Evolutionary conservation across 2,329 filamentous ascomycete species (phyloP).

Genomic region (Chaetomium olivaceum): DNA sequence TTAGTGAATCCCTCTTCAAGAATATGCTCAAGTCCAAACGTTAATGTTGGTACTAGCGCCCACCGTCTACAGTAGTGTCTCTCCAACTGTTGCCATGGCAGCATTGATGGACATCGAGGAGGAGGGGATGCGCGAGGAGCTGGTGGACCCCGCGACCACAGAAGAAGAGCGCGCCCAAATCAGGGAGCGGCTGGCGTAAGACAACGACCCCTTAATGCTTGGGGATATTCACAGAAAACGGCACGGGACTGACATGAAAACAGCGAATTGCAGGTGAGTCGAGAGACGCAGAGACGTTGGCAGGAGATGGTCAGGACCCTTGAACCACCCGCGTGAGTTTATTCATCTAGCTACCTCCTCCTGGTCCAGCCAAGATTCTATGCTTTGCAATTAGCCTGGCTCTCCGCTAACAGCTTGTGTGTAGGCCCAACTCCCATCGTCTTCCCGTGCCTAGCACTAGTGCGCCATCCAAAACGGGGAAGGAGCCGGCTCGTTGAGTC

Average conservation of each 20-base stretch:
- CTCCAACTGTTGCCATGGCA: conserved; percentile 1
- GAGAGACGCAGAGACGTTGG: conserved; percentile 7
- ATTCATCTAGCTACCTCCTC: neutral
- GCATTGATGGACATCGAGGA: conserved; percentile 2
- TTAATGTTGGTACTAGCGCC: neutral
- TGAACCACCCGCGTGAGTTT: neutral
- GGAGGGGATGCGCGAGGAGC: neutral
- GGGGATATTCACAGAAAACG: too few relatives aligned
- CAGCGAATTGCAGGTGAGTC: neutral
- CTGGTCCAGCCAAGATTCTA: neutral
- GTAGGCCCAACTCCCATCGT: neutral
- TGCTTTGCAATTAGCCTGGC: neutral
- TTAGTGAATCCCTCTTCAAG: neutral
- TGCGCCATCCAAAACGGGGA: neutral
- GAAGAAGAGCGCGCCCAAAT: conserved; percentile 6
- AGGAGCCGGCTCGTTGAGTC: neutral
- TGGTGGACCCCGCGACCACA: neutral
- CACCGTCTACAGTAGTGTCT: neutral
- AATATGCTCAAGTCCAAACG: neutral
- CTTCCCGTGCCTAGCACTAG: neutral
- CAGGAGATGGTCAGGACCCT: neutral
- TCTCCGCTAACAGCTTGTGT: neutral
- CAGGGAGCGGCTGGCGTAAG: neutral
- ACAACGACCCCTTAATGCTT: neutral
- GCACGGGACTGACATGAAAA: neutral